Conservation (phyloP, 78 protist species). For the Pigoraptor vietnamica region DNA sequence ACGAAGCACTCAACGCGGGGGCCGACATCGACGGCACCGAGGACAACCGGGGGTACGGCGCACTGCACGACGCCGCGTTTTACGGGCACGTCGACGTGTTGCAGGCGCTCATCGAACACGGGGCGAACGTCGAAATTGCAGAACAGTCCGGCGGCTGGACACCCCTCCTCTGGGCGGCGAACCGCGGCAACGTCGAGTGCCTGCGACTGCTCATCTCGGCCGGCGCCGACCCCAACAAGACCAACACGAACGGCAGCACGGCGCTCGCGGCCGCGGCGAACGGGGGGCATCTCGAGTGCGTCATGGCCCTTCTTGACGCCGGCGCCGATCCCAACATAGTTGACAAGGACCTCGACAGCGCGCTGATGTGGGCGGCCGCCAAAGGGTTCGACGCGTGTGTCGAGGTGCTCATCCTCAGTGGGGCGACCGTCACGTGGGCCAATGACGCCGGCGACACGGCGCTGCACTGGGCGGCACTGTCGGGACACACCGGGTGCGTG, state of each 20-base stretch:
- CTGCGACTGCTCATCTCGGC: not conserved
- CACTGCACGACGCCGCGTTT: not conserved
- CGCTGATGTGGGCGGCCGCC: not conserved
- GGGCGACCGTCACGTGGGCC: not conserved
- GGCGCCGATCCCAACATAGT: not conserved
- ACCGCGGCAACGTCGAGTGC: not conserved
- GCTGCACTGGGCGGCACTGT: slow-evolving; percentile 37
- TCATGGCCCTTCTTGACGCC: not conserved
- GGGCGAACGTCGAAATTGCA: not conserved
- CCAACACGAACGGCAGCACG: not conserved
- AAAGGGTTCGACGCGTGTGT: not conserved
- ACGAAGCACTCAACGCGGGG: not conserved
- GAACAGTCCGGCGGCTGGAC: not conserved
- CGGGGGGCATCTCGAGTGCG: not conserved
- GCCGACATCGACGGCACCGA: not conserved
- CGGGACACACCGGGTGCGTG: slow-evolving; percentile 18
- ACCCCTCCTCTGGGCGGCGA: not conserved
- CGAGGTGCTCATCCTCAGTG: not conserved
- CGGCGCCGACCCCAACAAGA: not conserved
- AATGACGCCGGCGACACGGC: slow-evolving; percentile 18
- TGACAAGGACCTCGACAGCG: not conserved
- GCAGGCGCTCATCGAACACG: not conserved
- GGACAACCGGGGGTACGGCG: not conserved
- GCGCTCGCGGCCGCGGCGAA: not conserved
- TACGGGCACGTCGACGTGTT: not conserved